phyloP scores from a whole-genome alignment of 805 yeast genomes.

The Metschnikowia baotianmanensis region DNA sequence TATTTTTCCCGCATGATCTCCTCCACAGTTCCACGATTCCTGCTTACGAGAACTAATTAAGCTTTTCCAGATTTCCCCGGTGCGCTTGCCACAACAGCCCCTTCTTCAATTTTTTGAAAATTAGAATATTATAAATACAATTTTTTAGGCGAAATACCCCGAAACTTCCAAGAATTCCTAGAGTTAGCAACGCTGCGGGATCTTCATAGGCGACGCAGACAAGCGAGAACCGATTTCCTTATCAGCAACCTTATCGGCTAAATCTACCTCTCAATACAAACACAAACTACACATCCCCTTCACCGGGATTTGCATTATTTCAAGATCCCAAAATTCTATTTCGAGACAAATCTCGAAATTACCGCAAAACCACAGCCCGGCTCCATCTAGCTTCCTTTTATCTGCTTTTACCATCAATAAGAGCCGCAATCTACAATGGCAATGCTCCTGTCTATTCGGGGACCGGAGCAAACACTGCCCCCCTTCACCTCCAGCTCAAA shows the following conservation, averaged over 20 bases:
- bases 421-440: neutral
- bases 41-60: neutral
- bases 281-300: neutral
- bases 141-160: too few relatives aligned
- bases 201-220: neutral
- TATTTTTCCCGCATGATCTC: conserved; percentile 3
- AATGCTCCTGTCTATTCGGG: conserved; percentile 7
- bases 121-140: too few relatives aligned
- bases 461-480: conserved; percentile 1
- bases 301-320: too few relatives aligned
- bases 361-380: too few relatives aligned
- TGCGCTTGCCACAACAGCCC: neutral
- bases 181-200: too few relatives aligned
- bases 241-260: conserved; percentile 5
- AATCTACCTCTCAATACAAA: neutral
- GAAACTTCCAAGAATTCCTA: too few relatives aligned
- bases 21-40: conserved; percentile 8
- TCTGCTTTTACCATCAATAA: neutral
- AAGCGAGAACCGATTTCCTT: neutral
- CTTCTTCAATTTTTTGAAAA: too few relatives aligned
- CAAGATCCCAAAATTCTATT: too few relatives aligned
- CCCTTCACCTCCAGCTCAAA: neutral
- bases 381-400: neutral
- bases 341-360: too few relatives aligned
- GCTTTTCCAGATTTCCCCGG: neutral